Evolutionary conservation across 2,329 filamentous ascomycete genomes (phyloP).

Genomic region (Aphanoascus verrucosus): DNA sequence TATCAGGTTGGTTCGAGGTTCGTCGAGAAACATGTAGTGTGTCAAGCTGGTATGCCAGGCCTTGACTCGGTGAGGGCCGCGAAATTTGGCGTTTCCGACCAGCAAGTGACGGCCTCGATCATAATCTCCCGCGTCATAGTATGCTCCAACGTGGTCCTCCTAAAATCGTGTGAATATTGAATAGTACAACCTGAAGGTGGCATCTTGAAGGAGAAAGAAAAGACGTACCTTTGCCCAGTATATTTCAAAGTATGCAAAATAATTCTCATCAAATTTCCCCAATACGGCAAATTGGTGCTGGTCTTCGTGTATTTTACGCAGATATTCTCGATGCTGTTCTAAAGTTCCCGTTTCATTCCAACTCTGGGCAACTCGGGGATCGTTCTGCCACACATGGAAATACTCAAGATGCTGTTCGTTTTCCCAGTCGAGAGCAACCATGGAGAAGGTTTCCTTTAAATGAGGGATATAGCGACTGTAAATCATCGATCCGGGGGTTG

Average conservation of each 20-base stretch:
- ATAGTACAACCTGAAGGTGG: constrained; percentile 8
- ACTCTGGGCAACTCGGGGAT: constrained; percentile 65
- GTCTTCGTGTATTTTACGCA: constrained; percentile 57
- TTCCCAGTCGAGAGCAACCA: constrained; percentile 60
- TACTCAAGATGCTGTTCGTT: constrained; percentile 54
- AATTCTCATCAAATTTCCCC: constrained; percentile 58
- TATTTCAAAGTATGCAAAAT: constrained; percentile 69
- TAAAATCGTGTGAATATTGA: constrained; percentile 17
- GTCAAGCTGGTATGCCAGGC: constrained; percentile 50
- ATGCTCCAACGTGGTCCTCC: constrained; percentile 51
- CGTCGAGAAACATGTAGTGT: constrained; percentile 51
- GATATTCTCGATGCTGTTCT: constrained; percentile 63
- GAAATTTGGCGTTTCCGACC: constrained; percentile 46
- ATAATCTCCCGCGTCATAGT: constrained; percentile 46
- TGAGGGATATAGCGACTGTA: constrained; percentile 74
- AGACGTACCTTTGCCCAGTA: constrained; percentile 59
- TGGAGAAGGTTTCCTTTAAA: constrained; percentile 63
- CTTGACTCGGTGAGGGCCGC: constrained; percentile 46
- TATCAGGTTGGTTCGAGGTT: constrained; percentile 44
- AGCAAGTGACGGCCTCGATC: constrained; percentile 52
- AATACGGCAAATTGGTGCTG: constrained; percentile 61
- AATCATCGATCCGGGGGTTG: constrained; percentile 55
- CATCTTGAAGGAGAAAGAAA: background rate
- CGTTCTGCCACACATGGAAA: constrained; percentile 75
- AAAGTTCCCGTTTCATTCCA: constrained; percentile 71